Evolutionary conservation across 768 basidiomycete genomes (phyloP).

Genomic region (Leccinum obscurum): DNA sequence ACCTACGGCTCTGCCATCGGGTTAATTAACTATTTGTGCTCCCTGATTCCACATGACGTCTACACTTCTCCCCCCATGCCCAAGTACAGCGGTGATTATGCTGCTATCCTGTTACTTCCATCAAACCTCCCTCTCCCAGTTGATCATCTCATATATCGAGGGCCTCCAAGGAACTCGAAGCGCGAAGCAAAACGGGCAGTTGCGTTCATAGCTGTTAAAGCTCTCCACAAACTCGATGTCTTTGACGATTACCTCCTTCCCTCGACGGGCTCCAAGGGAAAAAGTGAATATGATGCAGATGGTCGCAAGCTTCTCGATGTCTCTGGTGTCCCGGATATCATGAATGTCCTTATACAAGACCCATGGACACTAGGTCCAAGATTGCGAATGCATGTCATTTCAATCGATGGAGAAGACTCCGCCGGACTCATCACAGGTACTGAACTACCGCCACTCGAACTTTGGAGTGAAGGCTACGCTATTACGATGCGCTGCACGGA

Average conservation of each 20-base stretch:
- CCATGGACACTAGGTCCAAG: slow-evolving; percentile 61
- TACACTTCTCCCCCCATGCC: slow-evolving; percentile 66
- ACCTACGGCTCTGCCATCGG: slow-evolving; percentile 76
- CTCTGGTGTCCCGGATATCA: slow-evolving; percentile 48
- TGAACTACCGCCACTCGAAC: slow-evolving; percentile 46
- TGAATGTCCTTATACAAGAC: slow-evolving; percentile 62
- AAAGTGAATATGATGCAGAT: slow-evolving; percentile 54
- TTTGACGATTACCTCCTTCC: slow-evolving; percentile 85
- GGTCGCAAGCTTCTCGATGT: slow-evolving; percentile 45
- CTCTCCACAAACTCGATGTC: slow-evolving; percentile 66
- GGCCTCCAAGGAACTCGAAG: slow-evolving; percentile 64
- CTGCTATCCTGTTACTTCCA: slow-evolving; percentile 62
- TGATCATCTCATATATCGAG: slow-evolving; percentile 54
- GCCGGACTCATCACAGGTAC: slow-evolving; percentile 73
- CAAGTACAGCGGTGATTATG: slow-evolving; percentile 60
- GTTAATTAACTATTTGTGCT: slow-evolving; percentile 74
- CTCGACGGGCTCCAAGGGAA: slow-evolving; percentile 49
- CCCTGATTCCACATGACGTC: slow-evolving; percentile 69
- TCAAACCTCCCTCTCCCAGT: slow-evolving; percentile 59
- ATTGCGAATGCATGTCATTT: slow-evolving; percentile 65
- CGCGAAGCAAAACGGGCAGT: slow-evolving; percentile 82
- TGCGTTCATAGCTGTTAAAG: slow-evolving; percentile 75
- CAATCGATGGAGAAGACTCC: slow-evolving; percentile 46
- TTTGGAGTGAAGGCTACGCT: slow-evolving; percentile 36
- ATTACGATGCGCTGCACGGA: slow-evolving; percentile 45